Evolutionary conservation across 2,329 filamentous ascomycete genomes (phyloP), one percentile per base, ranked within the genome.

Genomic region (Metarhizium guizhouense): DNA sequence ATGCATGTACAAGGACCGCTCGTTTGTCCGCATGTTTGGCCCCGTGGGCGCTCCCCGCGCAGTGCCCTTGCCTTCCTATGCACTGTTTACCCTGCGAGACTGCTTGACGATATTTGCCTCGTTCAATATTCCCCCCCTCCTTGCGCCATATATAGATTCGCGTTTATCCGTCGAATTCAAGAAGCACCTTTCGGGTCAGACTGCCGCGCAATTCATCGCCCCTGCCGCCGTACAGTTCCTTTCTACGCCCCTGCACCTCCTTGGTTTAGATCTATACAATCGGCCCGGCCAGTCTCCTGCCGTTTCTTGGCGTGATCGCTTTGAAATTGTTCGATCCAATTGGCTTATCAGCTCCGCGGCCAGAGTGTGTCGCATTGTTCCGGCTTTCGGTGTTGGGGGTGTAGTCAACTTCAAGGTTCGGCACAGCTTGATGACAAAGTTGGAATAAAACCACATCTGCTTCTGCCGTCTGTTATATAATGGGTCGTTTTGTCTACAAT

Each of bases 61-160:
- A 30, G 86, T 95, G 0, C 85, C 88, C 0, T 71, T 83, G 36
- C 76, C 86, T 1, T 88, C 85, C 8, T 94, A 91, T 71, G 75
- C 79, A 1, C 82, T 96, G 56, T 96, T 96, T 76, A 85, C 88
- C 3, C 67, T 87, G 55, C 84, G 92, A 63, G 92, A 96, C 73
- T 90, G 86, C 71, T 74, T 95, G 59, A 96, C 92, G 53, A 91
- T 96, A 64, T 95, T 95, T 69, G 90, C 90, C 4, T 89, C 84
- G 13, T 97, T 96, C 79, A 96, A 96, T 68, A 75, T 96, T 2
- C 93, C 93, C 0, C 82, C 89, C 0, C 66, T 94, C 2, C 76
- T 96, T 10, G 89, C 88, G 0, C 90, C 90, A 0, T 71, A 75
- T 6, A 74, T 96, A 20, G 81, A 79, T 14, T 72, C 78, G 18